Percentiles rank a stretch among this genome's conserved stretches.
Evolutionary conservation across 129 eudicot genomes (phyloP).

Genomic region (Flaveria bidentis): DNA sequence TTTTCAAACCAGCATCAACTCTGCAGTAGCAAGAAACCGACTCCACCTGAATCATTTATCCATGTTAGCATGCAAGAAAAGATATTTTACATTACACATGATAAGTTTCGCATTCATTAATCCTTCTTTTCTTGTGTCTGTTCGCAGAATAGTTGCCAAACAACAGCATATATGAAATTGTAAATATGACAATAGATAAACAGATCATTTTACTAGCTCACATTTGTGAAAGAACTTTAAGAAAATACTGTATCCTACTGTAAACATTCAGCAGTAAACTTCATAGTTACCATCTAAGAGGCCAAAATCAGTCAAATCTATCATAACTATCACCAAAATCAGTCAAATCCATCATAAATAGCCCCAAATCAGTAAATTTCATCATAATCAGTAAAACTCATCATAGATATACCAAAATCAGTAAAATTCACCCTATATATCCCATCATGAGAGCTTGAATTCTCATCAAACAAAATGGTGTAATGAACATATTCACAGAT

Average conservation of each 20-base stretch:
- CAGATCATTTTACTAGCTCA: neutral
- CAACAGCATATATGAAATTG: neutral
- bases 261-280: neutral
- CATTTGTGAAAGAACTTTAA: conserved; percentile 6
- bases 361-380: neutral
- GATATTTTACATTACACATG: neutral
- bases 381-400: neutral
- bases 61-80: conserved; percentile 23
- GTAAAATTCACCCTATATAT: conserved; percentile 4
- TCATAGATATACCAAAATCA: conserved; percentile 4
- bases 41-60: conserved; percentile 70
- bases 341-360: no score
- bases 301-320: no score
- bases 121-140: neutral
- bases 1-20: conserved; percentile 88
- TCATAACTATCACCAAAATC: no score
- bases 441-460: neutral
- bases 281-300: no score
- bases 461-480: no score
- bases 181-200: neutral
- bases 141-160: neutral
- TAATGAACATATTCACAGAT: no score
- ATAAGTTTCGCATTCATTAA: neutral
- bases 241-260: neutral
- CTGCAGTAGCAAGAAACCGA: conserved; percentile 99